Conservation (phyloP, 2,329 filamentous ascomycete genomes). For the Ophiocordyceps camponoti-leonardi region DNA sequence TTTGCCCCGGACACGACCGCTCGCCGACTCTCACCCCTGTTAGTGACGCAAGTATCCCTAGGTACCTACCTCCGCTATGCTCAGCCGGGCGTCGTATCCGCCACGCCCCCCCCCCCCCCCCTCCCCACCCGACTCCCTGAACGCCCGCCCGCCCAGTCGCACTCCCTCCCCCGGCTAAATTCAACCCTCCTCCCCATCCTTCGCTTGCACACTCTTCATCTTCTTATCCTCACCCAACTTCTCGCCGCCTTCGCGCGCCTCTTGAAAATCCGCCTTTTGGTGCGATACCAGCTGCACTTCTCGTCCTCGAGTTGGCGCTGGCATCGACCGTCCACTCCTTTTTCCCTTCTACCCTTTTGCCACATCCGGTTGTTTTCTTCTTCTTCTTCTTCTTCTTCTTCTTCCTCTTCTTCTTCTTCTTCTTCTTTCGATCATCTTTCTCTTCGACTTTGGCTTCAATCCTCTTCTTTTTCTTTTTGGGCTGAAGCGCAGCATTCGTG, state of each 20-base stretch:
- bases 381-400: slow-evolving; percentile 6
- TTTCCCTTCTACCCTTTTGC: slow-evolving; percentile 5
- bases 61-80: not conserved
- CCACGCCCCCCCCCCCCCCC: not conserved
- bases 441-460: slow-evolving; percentile 6
- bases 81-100: not conserved
- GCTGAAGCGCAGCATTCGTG: slow-evolving; percentile 8
- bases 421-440: slow-evolving; percentile 5
- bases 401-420: not conserved
- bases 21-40: not conserved
- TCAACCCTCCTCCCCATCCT: slow-evolving; percentile 4
- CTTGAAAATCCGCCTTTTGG: slow-evolving; percentile 17
- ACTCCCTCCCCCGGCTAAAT: slow-evolving; percentile 3
- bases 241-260: slow-evolving; percentile 3
- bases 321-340: slow-evolving; percentile 44
- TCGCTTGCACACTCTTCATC: slow-evolving; percentile 1
- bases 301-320: slow-evolving; percentile 31
- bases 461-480: no score
- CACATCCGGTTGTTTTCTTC: slow-evolving; percentile 2
- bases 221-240: slow-evolving; percentile 2
- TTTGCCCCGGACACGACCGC: not conserved
- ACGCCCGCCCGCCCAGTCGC: not conserved
- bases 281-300: slow-evolving; percentile 39
- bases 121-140: not conserved
- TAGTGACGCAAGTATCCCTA: not conserved